Conservation (phyloP, 208 protist genomes). For the Naegleria gruberi region DNA sequence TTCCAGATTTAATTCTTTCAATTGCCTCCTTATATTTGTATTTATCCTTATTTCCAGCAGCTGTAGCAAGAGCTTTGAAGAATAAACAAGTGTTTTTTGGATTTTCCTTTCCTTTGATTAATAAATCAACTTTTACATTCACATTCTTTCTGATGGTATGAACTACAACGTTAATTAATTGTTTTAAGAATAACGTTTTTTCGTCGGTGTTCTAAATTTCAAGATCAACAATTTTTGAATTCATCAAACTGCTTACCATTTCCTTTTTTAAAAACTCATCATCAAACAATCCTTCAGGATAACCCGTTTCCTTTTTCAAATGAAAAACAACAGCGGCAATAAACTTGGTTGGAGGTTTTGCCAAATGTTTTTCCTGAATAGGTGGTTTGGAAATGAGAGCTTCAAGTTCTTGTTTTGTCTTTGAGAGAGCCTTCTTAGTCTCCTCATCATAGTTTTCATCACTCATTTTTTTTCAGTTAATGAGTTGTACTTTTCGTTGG, state of each 20-base stretch:
- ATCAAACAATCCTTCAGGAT: not conserved
- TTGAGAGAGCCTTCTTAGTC: not conserved
- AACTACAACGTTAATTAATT: not conserved
- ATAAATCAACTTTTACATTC: not conserved
- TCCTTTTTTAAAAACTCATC: not conserved
- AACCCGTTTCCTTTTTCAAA: not conserved
- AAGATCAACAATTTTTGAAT: too few species aligned
- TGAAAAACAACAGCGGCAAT: not conserved
- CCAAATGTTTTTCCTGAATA: not conserved
- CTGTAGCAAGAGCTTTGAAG: not conserved
- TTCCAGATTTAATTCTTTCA: not conserved
- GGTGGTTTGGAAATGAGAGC: not conserved
- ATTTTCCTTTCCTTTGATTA: not conserved
- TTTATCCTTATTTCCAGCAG: constrained; percentile 9
- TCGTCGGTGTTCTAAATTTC: not conserved
- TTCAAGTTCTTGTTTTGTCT: not conserved
- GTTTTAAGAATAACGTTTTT: not conserved
- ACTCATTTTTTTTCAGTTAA: not conserved
- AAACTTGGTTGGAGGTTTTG: not conserved
- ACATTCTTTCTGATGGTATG: not conserved
- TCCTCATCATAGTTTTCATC: not conserved
- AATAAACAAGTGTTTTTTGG: constrained; percentile 2
- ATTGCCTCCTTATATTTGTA: not conserved
- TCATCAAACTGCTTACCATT: too few species aligned
- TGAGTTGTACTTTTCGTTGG: not conserved